phyloP scores from a whole-genome alignment of 768 basidiomycete species.

The Kwoniella bestiolae region DNA sequence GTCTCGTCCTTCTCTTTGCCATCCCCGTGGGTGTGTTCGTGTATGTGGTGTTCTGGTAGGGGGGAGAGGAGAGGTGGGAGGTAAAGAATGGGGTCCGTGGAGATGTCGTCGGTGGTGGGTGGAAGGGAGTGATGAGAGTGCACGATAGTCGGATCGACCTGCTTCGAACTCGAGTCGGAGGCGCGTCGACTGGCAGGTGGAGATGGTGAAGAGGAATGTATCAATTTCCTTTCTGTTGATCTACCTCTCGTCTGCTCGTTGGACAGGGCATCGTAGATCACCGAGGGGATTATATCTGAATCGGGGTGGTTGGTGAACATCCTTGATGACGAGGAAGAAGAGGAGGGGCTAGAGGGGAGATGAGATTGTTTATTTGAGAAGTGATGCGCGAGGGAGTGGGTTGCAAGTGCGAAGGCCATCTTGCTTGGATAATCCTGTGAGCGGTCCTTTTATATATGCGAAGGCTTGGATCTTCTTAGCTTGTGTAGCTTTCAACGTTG shows the following conservation, averaged over 20 bases:
- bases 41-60: conserved; percentile 55
- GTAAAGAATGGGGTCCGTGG: conserved; percentile 65
- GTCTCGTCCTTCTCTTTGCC: conserved; percentile 4
- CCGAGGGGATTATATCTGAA: conserved; percentile 24
- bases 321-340: conserved; percentile 5
- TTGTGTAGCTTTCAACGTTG: no score
- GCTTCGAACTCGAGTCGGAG: neutral
- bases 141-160: conserved; percentile 17
- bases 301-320: conserved; percentile 12
- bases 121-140: conserved; percentile 44
- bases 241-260: conserved; percentile 6
- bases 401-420: conserved; percentile 20
- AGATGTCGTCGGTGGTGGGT: conserved; percentile 18
- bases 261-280: conserved; percentile 15
- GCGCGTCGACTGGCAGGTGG: conserved; percentile 6
- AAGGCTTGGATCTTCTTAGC: neutral
- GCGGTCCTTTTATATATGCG: neutral
- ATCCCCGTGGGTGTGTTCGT: conserved; percentile 12
- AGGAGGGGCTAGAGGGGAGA: neutral
- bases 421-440: neutral
- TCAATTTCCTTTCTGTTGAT: conserved; percentile 18
- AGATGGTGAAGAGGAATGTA: conserved; percentile 20
- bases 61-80: conserved; percentile 83
- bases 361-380: neutral
- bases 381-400: conserved; percentile 1